phyloP scores from a whole-genome alignment of 768 basidiomycete genomes.

The Podaxis pistillaris region DNA sequence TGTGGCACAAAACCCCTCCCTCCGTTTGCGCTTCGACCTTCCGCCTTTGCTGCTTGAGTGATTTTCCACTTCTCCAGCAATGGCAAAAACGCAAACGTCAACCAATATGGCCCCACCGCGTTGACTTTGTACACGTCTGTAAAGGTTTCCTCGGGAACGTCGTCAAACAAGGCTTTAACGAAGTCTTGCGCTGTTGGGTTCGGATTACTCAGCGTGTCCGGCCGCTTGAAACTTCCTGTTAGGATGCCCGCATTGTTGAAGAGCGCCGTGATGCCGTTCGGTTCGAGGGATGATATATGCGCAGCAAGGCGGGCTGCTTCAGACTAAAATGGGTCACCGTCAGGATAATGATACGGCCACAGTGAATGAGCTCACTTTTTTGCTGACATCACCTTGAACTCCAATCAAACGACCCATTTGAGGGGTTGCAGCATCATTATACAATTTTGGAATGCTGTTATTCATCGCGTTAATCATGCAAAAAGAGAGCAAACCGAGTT shows the following conservation, averaged over 20 bases:
- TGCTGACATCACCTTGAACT: conserved; percentile 38
- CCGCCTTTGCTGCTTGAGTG: conserved; percentile 8
- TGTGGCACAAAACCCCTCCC: conserved; percentile 42
- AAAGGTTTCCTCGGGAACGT: conserved; percentile 35
- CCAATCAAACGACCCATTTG: conserved; percentile 37
- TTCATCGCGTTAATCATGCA: background rate
- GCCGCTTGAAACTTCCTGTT: conserved; percentile 26
- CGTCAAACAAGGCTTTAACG: conserved; percentile 37
- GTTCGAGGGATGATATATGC: conserved; percentile 34
- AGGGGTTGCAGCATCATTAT: conserved; percentile 35
- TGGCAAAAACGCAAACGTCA: conserved; percentile 55
- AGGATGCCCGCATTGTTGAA: conserved; percentile 49
- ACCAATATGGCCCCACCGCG: conserved; percentile 49
- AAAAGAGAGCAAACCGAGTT: background rate
- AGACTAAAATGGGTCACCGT: conserved; percentile 23
- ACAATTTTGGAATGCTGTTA: conserved; percentile 25
- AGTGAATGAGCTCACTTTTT: conserved; percentile 23
- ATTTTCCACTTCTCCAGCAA: conserved; percentile 47
- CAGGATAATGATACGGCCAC: background rate
- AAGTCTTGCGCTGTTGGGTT: conserved; percentile 34
- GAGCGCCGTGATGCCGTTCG: conserved; percentile 38
- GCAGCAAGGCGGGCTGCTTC: conserved; percentile 42
- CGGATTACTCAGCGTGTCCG: conserved; percentile 16
- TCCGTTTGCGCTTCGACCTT: conserved; percentile 17
- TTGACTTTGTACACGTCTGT: conserved; percentile 35